Evolutionary conservation across 208 protist genomes (phyloP), one percentile per base, ranked within the genome.

Genomic region (Crithidia sp.): DNA sequence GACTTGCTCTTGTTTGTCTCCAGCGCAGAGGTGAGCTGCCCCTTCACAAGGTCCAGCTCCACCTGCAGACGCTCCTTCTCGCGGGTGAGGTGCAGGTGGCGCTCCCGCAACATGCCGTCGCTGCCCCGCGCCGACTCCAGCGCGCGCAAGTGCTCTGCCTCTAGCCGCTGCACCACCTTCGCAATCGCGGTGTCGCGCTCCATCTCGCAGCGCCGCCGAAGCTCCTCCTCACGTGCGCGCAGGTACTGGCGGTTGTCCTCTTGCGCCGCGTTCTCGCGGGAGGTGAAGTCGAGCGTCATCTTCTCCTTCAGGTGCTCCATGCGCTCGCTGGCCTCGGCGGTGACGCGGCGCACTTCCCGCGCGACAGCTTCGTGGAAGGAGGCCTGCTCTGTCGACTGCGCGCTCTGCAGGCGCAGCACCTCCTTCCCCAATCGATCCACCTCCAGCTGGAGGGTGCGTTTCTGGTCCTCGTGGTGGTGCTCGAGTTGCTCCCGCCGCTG

Each of bases 111-210:
- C 47, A 92, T 54, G 45, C 71, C 84, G 71, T 94, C 89, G 53
- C 79, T 86, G 28, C 79, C 81, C 17, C 85, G 74, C n/a, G 83
- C 70, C 39, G 81, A 71, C n/a, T 83, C 86, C 17, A 93, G 53
- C 10, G 81, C 67, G 13, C 79, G 73, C 49, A 92, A 43, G 68
- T 90, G 90, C 69, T 92, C 82, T 55, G 82, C 74, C 68, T 96
- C 82, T 10, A 95, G 71, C 50, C 77, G 68, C 61, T 87, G 83
- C 59, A 92, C 82, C 36, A 90, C 88, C 54, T 90, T 86, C 16
- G 77, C 63, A 12, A 96, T 82, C 12, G 90, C 88, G 0, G 81
- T 71, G 68, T 96, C 92, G 14, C 89, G 90, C 71, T 96, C 90
- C 39, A 82, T 70, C 75, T 94, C 90, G 53, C 74, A 93, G 47